These are phyloP conservation scores for Pulicaria dysenterica DNA, from an alignment of 129 eudicot genomes.

Conservation along the genomic window DNA sequence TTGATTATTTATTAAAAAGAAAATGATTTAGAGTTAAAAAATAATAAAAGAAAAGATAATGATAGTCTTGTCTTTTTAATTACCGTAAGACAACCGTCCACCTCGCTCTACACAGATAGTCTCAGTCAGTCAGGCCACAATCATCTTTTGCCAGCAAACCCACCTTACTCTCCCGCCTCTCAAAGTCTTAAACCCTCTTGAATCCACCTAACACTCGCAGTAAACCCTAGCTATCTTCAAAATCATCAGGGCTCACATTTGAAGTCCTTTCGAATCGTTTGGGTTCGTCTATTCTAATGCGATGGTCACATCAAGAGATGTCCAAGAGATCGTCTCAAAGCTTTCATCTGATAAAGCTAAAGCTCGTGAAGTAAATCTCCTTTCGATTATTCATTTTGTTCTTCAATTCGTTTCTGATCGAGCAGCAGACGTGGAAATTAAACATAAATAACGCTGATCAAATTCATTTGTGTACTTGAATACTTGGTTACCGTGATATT, in stretches of 20 bases:
- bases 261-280: not conserved
- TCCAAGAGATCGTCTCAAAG: conserved; percentile 71
- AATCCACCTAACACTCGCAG: conserved; percentile 18
- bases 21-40: too few species aligned
- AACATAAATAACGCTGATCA: not conserved
- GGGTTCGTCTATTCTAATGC: conserved; percentile 33
- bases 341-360: conserved; percentile 78
- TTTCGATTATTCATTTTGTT: not conserved
- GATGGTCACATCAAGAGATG: conserved; percentile 68
- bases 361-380: conserved; percentile 70
- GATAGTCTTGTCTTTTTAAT: too few species aligned
- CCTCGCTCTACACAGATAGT: too few species aligned
- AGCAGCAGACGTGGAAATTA: not conserved
- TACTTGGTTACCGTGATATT: not conserved
- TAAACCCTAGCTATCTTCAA: conserved; percentile 25
- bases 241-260: conserved; percentile 13
- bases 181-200: conserved; percentile 27
- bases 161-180: conserved; percentile 35
- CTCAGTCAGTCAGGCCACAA: too few species aligned
- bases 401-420: not conserved
- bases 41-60: too few species aligned
- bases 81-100: too few species aligned
- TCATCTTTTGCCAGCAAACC: conserved; percentile 6
- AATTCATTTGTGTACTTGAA: not conserved
- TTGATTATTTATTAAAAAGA: too few species aligned